Base-by-base conservation (phyloP, 495 filamentous ascomycete genomes). In the Pseudotulostoma volvatum region DNA sequence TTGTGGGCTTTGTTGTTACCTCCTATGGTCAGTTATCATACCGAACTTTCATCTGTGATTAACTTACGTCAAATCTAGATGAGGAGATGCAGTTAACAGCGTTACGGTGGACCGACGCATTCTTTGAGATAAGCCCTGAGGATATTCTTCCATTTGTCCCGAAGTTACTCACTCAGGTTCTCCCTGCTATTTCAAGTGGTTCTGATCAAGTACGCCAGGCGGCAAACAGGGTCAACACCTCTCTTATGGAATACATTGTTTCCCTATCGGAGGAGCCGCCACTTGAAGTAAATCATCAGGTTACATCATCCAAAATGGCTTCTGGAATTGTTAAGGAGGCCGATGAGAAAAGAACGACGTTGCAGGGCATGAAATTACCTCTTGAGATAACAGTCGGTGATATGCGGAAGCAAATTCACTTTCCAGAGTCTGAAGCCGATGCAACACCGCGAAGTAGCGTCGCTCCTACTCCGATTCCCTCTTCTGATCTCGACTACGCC, bases 101-200 rank as follows among this genome's bases (percentile, higher is more conserved):
- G 8, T 66, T 99, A 14, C 75, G 85, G 31, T 99, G 92, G 92
- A 84, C 95, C 46, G 87, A 94, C 42, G 78, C 77, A 33, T 95
- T 99, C 51, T 84, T 99, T 44, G 87, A 94, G 31, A 93, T 99
- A 33, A 94, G 84, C 45, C 88, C 90, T 3, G 92, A 94, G 53
- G 92, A 96, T 45, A 88, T 99, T n/a, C 69, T 99, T 25, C 79
- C 79, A 1, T 96, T 96, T 54, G 86, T 93, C 1, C 92, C 92
- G 9, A 76, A 83, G 37, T 75, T 99, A 32, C 60, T 99, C 25
- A 83, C 84, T 1, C 85, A 93, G 49, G 78, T 99, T 5, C 71
- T 99, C 8, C 92, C 92, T 13, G 87, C 85, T 14, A 85, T 99
- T 76, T 84, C 88, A 5, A 92, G 85, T 51, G 82, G 80, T 39